Percentiles rank a stretch among this genome's conserved stretches.
Evolutionary conservation across 1,284 basidiomycete species (phyloP).

Genomic region (Cutaneotrichosporon daszewskae): DNA sequence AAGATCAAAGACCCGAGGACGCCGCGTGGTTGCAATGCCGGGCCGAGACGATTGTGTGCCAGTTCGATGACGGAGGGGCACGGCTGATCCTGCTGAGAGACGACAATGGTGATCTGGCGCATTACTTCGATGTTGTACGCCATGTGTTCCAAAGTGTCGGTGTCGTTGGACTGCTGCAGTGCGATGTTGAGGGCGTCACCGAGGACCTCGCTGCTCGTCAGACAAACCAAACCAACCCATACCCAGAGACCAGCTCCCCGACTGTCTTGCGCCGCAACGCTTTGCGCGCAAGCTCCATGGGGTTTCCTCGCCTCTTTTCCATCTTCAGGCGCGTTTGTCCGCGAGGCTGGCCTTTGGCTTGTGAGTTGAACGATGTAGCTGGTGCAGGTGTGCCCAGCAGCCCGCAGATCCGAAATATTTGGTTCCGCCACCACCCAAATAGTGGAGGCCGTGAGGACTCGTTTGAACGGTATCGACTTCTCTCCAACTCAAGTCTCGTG

Average conservation of each 20-base stretch:
- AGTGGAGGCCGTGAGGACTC: too few species aligned
- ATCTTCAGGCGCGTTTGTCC: too few species aligned
- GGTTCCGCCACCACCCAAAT: slow-evolving; percentile 2
- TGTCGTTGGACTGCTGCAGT: slow-evolving; percentile 5
- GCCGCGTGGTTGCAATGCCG: slow-evolving; percentile 21
- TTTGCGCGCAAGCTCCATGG: slow-evolving; percentile 21
- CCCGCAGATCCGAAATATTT: slow-evolving; percentile 10
- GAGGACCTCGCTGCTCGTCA: slow-evolving; percentile 3
- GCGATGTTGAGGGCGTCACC: slow-evolving; percentile 2
- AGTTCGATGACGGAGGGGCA: slow-evolving; percentile 9
- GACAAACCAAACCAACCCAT: not conserved
- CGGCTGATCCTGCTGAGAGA: not conserved
- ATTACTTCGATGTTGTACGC: slow-evolving; percentile 21
- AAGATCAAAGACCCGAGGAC: slow-evolving; percentile 16
- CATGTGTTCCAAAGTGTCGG: slow-evolving; percentile 25
- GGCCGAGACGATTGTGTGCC: slow-evolving; percentile 13
- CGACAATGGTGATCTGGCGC: slow-evolving; percentile 17
- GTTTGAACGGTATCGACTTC: too few species aligned
- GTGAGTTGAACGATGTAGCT: too few species aligned
- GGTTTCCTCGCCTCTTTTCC: slow-evolving; percentile 6
- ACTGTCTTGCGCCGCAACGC: slow-evolving; percentile 16
- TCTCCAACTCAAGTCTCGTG: too few species aligned
- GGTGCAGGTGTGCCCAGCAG: too few species aligned
- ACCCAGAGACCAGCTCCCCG: slow-evolving; percentile 21
- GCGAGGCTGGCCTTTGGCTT: not conserved